Percentiles rank a stretch among this genome's conserved stretches.
Evolutionary conservation across 805 yeast genomes (phyloP).

Genomic region (Pichia rugopelliculosa): DNA sequence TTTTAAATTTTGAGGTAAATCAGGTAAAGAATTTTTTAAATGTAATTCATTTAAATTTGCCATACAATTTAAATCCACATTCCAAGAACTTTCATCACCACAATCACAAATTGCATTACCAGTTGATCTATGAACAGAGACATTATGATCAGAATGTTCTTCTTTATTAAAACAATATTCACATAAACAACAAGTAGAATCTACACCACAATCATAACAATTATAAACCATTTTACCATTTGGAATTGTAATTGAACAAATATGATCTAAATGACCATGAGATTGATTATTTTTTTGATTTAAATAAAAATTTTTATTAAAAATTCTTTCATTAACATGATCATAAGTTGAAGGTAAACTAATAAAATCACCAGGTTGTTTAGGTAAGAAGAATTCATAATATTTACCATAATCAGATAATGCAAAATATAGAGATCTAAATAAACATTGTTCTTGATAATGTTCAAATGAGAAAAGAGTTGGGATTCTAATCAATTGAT

Average conservation of each 20-base stretch:
- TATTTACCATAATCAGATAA: conserved; percentile 10
- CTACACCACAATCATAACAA: conserved; percentile 71
- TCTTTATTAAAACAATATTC: conserved; percentile 61
- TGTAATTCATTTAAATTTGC: conserved; percentile 16
- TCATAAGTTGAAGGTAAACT: conserved; percentile 23
- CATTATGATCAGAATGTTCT: conserved; percentile 63
- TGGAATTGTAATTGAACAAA: conserved; percentile 60
- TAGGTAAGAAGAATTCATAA: conserved; percentile 8
- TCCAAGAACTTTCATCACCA: conserved; percentile 66
- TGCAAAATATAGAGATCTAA: conserved; percentile 13
- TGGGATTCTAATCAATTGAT: conserved; percentile 9
- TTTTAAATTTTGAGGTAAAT: conserved; percentile 17
- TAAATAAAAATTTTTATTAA: conserved; percentile 19
- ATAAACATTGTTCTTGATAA: conserved; percentile 5
- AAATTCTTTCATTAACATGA: conserved; percentile 14
- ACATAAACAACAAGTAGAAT: conserved; percentile 73
- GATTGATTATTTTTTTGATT: conserved; percentile 14
- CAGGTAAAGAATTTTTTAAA: conserved; percentile 4
- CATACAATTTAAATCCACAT: conserved; percentile 40
- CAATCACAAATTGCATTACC: conserved; percentile 66
- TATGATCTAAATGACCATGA: conserved; percentile 47
- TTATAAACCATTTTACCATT: conserved; percentile 61
- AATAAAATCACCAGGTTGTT: neutral
- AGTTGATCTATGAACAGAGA: conserved; percentile 41
- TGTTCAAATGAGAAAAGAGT: conserved; percentile 3